phyloP scores from a whole-genome alignment of 257 asterid genomes.

The Thymus quinquecostatus region DNA sequence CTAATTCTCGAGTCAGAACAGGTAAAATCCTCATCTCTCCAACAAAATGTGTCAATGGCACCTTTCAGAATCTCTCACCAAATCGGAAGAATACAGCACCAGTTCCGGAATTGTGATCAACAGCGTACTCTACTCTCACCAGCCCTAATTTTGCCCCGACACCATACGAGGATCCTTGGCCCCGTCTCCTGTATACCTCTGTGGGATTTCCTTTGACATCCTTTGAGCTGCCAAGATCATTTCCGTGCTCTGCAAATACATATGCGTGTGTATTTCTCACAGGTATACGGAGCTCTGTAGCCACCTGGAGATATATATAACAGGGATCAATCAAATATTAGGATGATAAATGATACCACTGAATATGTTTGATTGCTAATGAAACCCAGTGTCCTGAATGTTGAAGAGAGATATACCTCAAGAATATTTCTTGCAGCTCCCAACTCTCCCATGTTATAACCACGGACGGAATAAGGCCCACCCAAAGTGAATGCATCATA shows the following conservation, averaged over 20 bases:
- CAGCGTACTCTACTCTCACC: conserved; percentile 91
- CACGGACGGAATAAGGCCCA: conserved; percentile 97
- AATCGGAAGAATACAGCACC: conserved; percentile 90
- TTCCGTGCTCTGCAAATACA: conserved; percentile 94
- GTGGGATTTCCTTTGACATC: conserved; percentile 98
- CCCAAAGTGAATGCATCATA: conserved; percentile 95
- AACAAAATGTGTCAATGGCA: neutral
- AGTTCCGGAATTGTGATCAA: conserved; percentile 88
- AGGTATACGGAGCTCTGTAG: conserved; percentile 88
- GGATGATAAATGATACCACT: neutral
- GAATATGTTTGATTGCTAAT: neutral
- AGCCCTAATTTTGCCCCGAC: conserved; percentile 88
- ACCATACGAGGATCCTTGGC: conserved; percentile 93
- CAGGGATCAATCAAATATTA: conserved; percentile 17
- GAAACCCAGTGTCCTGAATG: neutral
- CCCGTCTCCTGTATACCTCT: conserved; percentile 87
- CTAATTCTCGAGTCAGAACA: conserved; percentile 27
- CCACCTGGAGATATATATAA: conserved; percentile 52
- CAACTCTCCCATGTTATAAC: conserved; percentile 97
- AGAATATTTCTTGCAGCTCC: conserved; percentile 93
- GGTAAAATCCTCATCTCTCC: conserved; percentile 27
- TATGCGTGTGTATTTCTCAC: conserved; percentile 80
- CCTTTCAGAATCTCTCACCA: conserved; percentile 86
- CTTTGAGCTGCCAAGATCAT: conserved; percentile 90
- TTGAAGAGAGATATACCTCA: conserved; percentile 53